Evolutionary conservation across 106 monocot genomes (phyloP), one percentile per base, ranked within the genome.

Genomic region (Phalaenopsis equestris): DNA sequence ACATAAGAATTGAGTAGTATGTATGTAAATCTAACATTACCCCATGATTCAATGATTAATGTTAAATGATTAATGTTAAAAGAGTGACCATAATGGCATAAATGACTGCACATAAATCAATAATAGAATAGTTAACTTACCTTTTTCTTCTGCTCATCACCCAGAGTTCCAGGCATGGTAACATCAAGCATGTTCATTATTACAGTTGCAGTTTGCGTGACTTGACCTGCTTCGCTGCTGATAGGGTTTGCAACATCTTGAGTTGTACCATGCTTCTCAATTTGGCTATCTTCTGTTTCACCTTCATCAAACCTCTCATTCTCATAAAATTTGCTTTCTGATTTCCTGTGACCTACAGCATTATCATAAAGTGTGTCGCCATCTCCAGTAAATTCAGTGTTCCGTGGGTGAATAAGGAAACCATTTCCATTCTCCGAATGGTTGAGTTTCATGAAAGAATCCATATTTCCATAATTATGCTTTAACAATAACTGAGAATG

Each of bases 171-270:
- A 67, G 93, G 99, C 86, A 91, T 87, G 49, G 95, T 90, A 81
- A 81, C 80, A 81, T 95, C 99, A 79, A 99, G 88, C 94, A 99
- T 99, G 83, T 93, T 95, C 89, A 99, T 84, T 46, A 95, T 80
- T 75, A 93, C 88, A 75, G 68, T 46, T 57, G 95, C 95, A 43
- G 93, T 88, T 86, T 87, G 87, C 83, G 91, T 78, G 24, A 87
- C 87, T 49, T 93, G 87, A 61, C 89, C 86, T 37, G 76, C 84
- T 67, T 94, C 88, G 75, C 46, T 80, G 79, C 84, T 88, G 17
- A 56, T 41, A 61, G 75, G 6, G 58, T 43, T 81, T 46, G 80
- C 87, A 37, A 55, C 85, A 73, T 19, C 58, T 56, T 58, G 70
- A 8, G 30, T 61, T 19, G 56, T 24, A 6, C 39, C 30, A 55